These are phyloP conservation scores for Phytophthora pseudosyringae DNA, from an alignment of 352 stramenopile genomes.

Conservation along the genomic window DNA sequence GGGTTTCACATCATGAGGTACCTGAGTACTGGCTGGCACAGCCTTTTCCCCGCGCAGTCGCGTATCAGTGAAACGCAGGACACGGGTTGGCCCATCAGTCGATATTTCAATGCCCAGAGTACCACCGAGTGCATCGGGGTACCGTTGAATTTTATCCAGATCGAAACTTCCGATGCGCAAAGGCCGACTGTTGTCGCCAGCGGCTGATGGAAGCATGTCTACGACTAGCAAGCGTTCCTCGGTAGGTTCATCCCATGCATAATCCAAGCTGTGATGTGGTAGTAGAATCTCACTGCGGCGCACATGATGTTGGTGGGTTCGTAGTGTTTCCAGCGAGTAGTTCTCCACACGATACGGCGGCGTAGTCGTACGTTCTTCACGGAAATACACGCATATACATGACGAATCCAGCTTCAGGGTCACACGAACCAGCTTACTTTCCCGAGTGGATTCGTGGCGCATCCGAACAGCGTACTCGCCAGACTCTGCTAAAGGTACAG, in stretches of 20 bases:
- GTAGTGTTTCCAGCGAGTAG: constrained; percentile 89
- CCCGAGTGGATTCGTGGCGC: constrained; percentile 81
- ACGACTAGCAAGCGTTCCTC: constrained; percentile 82
- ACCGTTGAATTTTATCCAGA: constrained; percentile 83
- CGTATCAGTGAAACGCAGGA: constrained; percentile 86
- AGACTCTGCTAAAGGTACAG: constrained; percentile 74
- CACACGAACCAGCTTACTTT: constrained; percentile 80
- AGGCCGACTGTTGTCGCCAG: constrained; percentile 86
- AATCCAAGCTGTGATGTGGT: constrained; percentile 87
- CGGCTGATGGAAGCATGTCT: constrained; percentile 88
- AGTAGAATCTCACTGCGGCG: constrained; percentile 86
- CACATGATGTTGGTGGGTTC: constrained; percentile 84
- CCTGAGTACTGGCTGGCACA: constrained; percentile 31
- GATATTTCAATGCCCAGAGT: constrained; percentile 84
- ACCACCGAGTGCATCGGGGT: constrained; percentile 75
- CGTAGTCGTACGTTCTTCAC: constrained; percentile 76
- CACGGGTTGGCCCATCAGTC: constrained; percentile 87
- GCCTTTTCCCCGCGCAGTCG: constrained; percentile 61
- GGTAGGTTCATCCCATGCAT: constrained; percentile 89
- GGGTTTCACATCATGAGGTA: constrained; percentile 37
- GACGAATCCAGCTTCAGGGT: constrained; percentile 79
- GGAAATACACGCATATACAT: constrained; percentile 84
- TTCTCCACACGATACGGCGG: constrained; percentile 90
- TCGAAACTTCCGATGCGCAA: constrained; percentile 85
- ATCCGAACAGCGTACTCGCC: constrained; percentile 86